A percentile compares a stretch with the other conserved stretches of the same genome.
phyloP scores from a whole-genome alignment of 257 asterid genomes.

The Solanum dulcamara region DNA sequence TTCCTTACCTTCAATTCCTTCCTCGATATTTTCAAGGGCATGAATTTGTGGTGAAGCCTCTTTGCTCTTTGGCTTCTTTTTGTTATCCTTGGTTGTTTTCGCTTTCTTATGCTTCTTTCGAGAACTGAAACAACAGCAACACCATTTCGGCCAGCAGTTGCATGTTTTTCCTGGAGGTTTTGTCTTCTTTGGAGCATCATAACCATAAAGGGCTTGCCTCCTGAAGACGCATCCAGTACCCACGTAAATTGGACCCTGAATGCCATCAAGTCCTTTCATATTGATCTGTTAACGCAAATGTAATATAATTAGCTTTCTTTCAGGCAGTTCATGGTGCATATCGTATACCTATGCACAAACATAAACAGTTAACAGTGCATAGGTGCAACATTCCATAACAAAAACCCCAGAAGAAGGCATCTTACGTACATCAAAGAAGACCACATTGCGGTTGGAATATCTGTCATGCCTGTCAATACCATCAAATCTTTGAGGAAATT shows the following conservation, averaged over 20 bases:
- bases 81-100: constrained; percentile 44
- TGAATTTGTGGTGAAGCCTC: constrained; percentile 80
- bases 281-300: constrained; percentile 45
- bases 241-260: constrained; percentile 95
- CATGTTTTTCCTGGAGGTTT: constrained; percentile 90
- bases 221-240: constrained; percentile 97
- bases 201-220: constrained; percentile 93
- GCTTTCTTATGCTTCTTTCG: constrained; percentile 47
- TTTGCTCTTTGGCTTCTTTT: constrained; percentile 56
- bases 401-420: neutral
- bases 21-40: constrained; percentile 95
- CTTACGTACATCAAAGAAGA: constrained; percentile 77
- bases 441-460: constrained; percentile 91
- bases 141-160: constrained; percentile 89
- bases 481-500: constrained; percentile 94
- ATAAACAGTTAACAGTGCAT: neutral
- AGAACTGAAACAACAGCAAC: constrained; percentile 50
- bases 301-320: constrained; percentile 5
- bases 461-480: constrained; percentile 94
- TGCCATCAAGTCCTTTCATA: constrained; percentile 98
- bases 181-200: constrained; percentile 82
- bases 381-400: neutral
- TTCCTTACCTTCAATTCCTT: constrained; percentile 78
- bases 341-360: neutral
- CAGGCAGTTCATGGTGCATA: neutral